Evolutionary conservation across 352 stramenopile species (phyloP), one percentile per base, ranked within the genome.

Genomic region (Phytophthora macrochlamydospora): DNA sequence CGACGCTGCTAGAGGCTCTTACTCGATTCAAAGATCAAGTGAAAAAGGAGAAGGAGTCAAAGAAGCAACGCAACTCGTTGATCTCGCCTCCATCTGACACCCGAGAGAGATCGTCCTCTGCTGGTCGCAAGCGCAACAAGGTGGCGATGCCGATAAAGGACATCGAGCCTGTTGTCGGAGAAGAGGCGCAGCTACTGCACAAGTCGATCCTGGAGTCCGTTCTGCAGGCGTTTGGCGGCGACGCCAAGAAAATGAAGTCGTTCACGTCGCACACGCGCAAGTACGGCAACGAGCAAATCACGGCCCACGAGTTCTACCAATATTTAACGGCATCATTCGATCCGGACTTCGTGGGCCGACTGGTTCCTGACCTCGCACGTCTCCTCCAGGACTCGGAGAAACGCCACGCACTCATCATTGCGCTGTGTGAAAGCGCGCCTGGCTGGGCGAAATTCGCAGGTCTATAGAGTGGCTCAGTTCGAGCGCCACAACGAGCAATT

Each of bases 321-420:
- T 95, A 95, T 87, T 87, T 95, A 83, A 94, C 85, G 46, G 79
- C 81, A 31, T 93, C 88, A 18, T 95, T 95, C 62, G 88, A 95
- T n/a, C 84, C 81, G 1, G 88, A 95, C 62, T 94, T 95, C 62
- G 88, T 95, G 37, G 88, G 83, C 2, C 78, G 88, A n/a, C 67
- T 95, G 33, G 88, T 95, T 12, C 88, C 88, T 0, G 88, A 95
- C 53, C 79, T 95, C 28, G 88, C 88, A 9, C 86, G 88, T n/a
- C 65, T 95, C 33, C 65, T 95, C 28, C 85, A 95, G 50, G 88
- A 95, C 73, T 79, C 83, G 1, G 88, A 95, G 57, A 94, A 94
- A 62, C 88, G 88, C 8, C 86, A 94, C 52, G 86, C 86, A 52
- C 71, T 95, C 14, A 92, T 95, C 60, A 76, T 76, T 18, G 88